These are phyloP conservation scores for Calonectria ilicicola DNA, from an alignment of 2,329 filamentous ascomycete species.

Conservation along the genomic window DNA sequence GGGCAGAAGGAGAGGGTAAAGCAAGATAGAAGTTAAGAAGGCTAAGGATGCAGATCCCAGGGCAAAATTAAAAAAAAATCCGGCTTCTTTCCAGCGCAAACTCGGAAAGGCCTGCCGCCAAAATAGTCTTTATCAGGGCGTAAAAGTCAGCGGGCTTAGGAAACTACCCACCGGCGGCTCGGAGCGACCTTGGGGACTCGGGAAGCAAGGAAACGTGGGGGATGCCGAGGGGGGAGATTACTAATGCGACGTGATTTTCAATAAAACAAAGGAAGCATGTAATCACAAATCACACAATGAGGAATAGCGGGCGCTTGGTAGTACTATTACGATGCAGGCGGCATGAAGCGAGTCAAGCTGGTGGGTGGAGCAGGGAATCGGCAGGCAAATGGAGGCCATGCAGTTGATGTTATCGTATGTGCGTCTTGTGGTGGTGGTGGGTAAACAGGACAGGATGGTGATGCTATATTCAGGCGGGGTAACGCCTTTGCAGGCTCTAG, in stretches of 20 bases:
- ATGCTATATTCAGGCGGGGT: slow-evolving; percentile 22
- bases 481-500: slow-evolving; percentile 4
- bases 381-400: neutral
- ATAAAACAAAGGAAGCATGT: slow-evolving; percentile 16
- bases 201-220: slow-evolving; percentile 27
- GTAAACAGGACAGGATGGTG: slow-evolving; percentile 5
- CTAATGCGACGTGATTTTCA: slow-evolving; percentile 25
- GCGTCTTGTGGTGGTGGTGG: neutral
- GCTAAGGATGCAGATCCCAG: slow-evolving; percentile 18
- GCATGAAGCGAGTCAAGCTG: slow-evolving; percentile 12
- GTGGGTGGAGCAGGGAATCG: slow-evolving; percentile 14
- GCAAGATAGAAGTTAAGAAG: slow-evolving; percentile 8
- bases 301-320: slow-evolving; percentile 1
- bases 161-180: slow-evolving; percentile 26
- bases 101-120: slow-evolving; percentile 35
- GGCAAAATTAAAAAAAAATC: slow-evolving; percentile 33
- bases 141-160: slow-evolving; percentile 20
- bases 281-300: slow-evolving; percentile 25
- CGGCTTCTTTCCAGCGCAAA: slow-evolving; percentile 38
- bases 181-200: slow-evolving; percentile 20
- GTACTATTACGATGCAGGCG: neutral
- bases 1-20: slow-evolving; percentile 1
- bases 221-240: slow-evolving; percentile 27
- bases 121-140: slow-evolving; percentile 39
- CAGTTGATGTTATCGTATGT: neutral